A percentile compares a stretch with the other conserved stretches of the same genome.
These are phyloP conservation scores for Penicillium macrosclerotiorum DNA, from an alignment of 495 filamentous ascomycete genomes.

Conservation along the genomic window DNA sequence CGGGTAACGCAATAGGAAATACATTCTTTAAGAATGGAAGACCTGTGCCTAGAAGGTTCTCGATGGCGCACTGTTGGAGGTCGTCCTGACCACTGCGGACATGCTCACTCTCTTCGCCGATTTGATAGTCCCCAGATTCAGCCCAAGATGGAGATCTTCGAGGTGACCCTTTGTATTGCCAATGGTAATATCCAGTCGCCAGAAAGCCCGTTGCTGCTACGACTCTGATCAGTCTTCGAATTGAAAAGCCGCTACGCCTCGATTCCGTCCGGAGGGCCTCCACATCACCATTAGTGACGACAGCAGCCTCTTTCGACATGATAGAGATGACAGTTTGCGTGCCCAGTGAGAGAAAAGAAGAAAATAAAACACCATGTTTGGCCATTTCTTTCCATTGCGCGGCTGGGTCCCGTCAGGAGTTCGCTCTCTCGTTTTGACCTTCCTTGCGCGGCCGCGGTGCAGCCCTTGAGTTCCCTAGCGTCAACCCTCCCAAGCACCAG, in stretches of 20 bases:
- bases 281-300: background rate
- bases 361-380: no score
- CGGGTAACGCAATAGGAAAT: slow-evolving; percentile 32
- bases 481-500: background rate
- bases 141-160: background rate
- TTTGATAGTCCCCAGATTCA: background rate
- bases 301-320: slow-evolving; percentile 11
- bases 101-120: background rate
- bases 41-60: slow-evolving; percentile 36
- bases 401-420: no score
- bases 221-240: background rate
- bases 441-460: slow-evolving; percentile 9
- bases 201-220: background rate
- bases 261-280: background rate
- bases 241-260: slow-evolving; percentile 1
- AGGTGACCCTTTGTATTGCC: background rate
- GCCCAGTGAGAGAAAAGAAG: background rate
- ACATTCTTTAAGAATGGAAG: slow-evolving; percentile 47
- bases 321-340: no score
- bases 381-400: no score
- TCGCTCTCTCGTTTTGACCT: slow-evolving; percentile 18
- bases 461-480: slow-evolving; percentile 8
- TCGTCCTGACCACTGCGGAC: background rate
- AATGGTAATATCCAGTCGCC: slow-evolving; percentile 5
- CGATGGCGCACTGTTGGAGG: slow-evolving; percentile 46